Conservation (phyloP, 208 protist genomes). For the Leishmania major region DNA sequence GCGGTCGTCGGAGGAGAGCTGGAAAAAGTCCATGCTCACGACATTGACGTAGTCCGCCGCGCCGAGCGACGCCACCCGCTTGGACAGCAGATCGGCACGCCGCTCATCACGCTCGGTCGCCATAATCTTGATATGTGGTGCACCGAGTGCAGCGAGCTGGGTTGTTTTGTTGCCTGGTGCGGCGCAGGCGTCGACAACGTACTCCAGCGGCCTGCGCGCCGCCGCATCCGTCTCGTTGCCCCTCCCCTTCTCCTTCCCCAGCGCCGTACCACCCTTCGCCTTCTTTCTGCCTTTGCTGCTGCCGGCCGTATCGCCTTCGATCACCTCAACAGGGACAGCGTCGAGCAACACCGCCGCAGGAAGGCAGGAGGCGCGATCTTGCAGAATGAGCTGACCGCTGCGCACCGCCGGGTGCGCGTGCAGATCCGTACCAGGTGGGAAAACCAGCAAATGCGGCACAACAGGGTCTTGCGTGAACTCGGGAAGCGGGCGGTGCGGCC, state of each 20-base stretch:
- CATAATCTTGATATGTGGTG: constrained; percentile 76
- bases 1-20: constrained; percentile 74
- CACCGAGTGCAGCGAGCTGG: constrained; percentile 79
- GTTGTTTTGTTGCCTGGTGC: constrained; percentile 94
- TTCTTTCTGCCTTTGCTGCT: neutral
- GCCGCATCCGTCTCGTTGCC: neutral
- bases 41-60: constrained; percentile 80
- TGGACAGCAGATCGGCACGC: constrained; percentile 65
- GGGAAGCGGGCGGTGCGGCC: constrained; percentile 37
- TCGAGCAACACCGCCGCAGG: constrained; percentile 87
- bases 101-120: constrained; percentile 84
- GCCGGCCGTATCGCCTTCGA: neutral
- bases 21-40: constrained; percentile 88
- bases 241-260: neutral
- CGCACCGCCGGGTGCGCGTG: constrained; percentile 87
- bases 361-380: constrained; percentile 92
- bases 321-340: constrained; percentile 46
- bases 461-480: constrained; percentile 73
- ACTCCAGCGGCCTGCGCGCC: constrained; percentile 56
- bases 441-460: constrained; percentile 81
- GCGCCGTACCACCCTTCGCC: neutral
- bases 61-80: constrained; percentile 67
- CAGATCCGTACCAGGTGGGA: constrained; percentile 85
- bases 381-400: constrained; percentile 84
- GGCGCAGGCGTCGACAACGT: constrained; percentile 90